phyloP scores from a whole-genome alignment of 495 filamentous ascomycete genomes.

The Xylaria acuta region DNA sequence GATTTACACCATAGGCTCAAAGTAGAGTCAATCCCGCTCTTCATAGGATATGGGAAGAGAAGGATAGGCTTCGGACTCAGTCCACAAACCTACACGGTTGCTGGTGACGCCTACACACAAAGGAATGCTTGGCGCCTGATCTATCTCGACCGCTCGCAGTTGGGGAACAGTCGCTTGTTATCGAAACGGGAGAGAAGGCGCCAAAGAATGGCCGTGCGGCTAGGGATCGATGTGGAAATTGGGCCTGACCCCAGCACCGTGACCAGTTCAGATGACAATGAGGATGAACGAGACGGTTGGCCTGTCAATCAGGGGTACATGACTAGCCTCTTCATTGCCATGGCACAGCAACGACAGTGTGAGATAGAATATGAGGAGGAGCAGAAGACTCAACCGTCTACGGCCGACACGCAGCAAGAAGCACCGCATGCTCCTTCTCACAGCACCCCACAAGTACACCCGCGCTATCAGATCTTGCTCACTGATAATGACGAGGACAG shows the following conservation, averaged over 20 bases:
- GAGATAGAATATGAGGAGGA: neutral
- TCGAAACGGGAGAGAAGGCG: neutral
- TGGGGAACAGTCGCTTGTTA: too few species aligned
- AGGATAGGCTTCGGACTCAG: neutral
- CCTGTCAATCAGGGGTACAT: neutral
- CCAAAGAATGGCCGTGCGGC: neutral
- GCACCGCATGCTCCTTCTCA: neutral
- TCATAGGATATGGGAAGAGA: neutral
- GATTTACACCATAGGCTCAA: neutral
- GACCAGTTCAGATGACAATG: neutral
- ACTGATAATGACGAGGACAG: neutral
- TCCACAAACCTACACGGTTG: neutral
- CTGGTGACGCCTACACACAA: neutral
- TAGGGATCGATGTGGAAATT: neutral
- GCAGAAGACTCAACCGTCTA: neutral
- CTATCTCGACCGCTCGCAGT: neutral
- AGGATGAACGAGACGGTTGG: neutral
- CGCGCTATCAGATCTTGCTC: constrained; percentile 15
- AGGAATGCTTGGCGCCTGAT: neutral
- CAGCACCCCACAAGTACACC: neutral
- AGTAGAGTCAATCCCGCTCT: neutral
- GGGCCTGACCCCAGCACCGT: neutral
- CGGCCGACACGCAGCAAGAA: neutral
- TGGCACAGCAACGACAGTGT: neutral
- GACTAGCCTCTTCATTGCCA: neutral